Evolutionary conservation across 306 rosid species (phyloP).

Genomic region (Castanea mollissima): DNA sequence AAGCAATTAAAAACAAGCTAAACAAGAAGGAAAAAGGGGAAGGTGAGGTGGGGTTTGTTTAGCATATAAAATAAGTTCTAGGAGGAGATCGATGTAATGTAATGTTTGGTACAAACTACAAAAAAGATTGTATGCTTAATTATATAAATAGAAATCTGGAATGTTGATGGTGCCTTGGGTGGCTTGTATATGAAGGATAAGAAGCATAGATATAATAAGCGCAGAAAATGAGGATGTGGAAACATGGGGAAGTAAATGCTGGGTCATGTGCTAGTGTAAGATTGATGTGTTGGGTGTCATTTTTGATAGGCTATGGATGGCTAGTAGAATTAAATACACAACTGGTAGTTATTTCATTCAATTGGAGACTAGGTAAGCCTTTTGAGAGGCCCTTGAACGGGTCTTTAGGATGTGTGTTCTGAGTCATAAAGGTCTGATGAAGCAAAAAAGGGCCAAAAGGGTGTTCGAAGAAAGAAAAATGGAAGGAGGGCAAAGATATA

Average conservation of each 20-base stretch:
- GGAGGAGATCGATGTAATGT: conserved; percentile 5
- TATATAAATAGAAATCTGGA: conserved; percentile 21
- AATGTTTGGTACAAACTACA: conserved; percentile 27
- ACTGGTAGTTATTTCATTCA: conserved; percentile 30
- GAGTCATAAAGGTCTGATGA: conserved; percentile 23
- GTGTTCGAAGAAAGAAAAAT: conserved; percentile 1
- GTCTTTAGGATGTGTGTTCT: conserved; percentile 39
- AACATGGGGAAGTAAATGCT: conserved; percentile 43
- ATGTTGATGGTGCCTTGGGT: conserved; percentile 6
- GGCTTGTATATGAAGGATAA: conserved; percentile 26
- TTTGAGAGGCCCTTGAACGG: conserved; percentile 31
- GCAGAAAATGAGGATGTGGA: conserved; percentile 32
- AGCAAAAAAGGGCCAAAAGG: conserved; percentile 9
- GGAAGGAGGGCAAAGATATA: not conserved
- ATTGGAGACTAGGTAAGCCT: conserved; percentile 9
- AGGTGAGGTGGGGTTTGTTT: conserved; percentile 4
- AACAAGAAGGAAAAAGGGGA: not conserved
- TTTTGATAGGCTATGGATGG: conserved; percentile 17
- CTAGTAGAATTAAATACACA: conserved; percentile 39
- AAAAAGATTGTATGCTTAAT: conserved; percentile 4
- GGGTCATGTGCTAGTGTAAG: conserved; percentile 46
- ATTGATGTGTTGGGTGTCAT: conserved; percentile 33
- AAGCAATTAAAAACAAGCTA: not conserved
- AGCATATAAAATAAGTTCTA: not conserved
- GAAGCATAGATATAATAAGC: conserved; percentile 12